Base-by-base conservation (phyloP, 2,329 filamentous ascomycete species). In the Botryotinia narcissicola region DNA sequence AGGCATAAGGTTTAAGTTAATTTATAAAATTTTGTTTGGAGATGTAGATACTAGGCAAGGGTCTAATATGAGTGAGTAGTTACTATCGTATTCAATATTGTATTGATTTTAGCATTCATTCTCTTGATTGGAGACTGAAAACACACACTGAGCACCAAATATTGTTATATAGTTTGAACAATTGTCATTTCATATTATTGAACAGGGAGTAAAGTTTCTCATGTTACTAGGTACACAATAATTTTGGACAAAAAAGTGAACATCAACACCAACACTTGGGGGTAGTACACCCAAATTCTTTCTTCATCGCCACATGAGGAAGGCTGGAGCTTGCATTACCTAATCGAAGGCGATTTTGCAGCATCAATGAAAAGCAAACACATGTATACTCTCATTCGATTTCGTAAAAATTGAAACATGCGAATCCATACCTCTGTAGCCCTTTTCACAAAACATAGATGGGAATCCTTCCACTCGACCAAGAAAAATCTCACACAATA, bases 151-250 rank as follows among this genome's bases (percentile, higher is more conserved):
- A 6, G 20, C 9, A 14, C 22, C 4, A n/a, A n/a, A 51, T 51
- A 51, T 14, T 51, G 1, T 3, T n/a, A n/a, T 16, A 14, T 4
- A 51, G 25, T 4, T 51, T 4, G 22, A 8, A n/a, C 12, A 14
- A 0, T 14, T 51, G 10, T 16, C 25, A 0, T 3, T n/a, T 14
- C 4, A 25, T 51, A n/a, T 51, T 1, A 4, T 51, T 51, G 4
- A 4, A 51, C 7, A 1, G 12, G 25, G 1, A 51, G 25, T 10
- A 51, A 51, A 51, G 0, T 1, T 14, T 14, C 25, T n/a, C 4
- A 0, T n/a, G 2, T 51, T n/a, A n/a, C 25, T 51, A n/a, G 5
- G 12, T 12, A 51, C 1, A n/a, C 2, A n/a, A 51, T n/a, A 1
- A 51, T 51, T 1, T 51, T 25, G 20, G 48, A 51, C 25, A 14